Evolutionary conservation across 2,329 filamentous ascomycete species (phyloP), one percentile per base, ranked within the genome.

Genomic region (Nectriaceae sp.): DNA sequence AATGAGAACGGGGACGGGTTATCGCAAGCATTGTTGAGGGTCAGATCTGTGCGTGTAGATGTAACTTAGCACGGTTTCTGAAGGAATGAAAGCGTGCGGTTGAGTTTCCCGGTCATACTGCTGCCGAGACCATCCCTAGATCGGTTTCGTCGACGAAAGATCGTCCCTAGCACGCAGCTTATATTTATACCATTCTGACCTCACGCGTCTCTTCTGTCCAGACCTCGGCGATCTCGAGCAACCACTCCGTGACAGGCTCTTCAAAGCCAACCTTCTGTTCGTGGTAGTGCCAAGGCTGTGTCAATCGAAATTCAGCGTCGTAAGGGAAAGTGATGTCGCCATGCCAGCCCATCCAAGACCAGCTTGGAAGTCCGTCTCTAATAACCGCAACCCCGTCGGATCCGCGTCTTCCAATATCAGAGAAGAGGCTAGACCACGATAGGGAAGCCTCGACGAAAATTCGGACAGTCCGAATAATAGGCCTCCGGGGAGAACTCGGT

Each of bases 311-410:
- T 11, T 50, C 47, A 11, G 39, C 43, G 18, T 53, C 47, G 15
- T 53, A 36, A 4, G 50, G 50, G 35, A 53, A 53, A 2, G 36
- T 38, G 11, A 53, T 37, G 4, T 46, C 40, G 11, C 50, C 50
- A 3, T 50, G 43, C 50, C 50, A 53, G 5, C 50, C 50, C 1
- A 53, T 40, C 50, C 50, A 53, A 2, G 50, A 53, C 50, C 50
- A 53, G 5, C 50, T 53, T n/a, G 47, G 50, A 2, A 53, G 43
- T 5, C 47, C 50, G n/a, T 24, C 26, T 13, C 46, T 5, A 10
- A 15, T 5, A 11, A 29, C 21, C 6, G 22, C 21, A 8, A 19
- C 4, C 4, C 41, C 33, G 4, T 24, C 21, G 3, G 31, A 4
- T 3, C 10, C 8, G 4, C 50, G 38, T 21, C 37, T 44, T 16